phyloP scores from a whole-genome alignment of 2,329 filamentous ascomycete species.

The Phaeosphaeria sp. region DNA sequence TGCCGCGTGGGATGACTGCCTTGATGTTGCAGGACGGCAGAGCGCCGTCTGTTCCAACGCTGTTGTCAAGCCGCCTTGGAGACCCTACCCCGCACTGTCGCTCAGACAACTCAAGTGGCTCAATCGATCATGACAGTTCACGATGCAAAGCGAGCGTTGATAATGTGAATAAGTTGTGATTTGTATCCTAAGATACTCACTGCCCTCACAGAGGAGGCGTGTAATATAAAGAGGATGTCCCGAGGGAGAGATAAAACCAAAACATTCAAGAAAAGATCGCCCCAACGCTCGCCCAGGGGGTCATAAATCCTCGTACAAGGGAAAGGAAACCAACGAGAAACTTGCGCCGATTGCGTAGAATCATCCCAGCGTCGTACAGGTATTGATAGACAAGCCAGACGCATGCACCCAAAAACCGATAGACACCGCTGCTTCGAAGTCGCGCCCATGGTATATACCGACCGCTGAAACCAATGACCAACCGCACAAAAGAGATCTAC shows the following conservation, averaged over 20 bases:
- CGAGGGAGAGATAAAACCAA: conserved; percentile 30
- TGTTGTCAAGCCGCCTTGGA: not conserved
- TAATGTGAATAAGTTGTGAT: conserved; percentile 40
- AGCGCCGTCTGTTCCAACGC: not conserved
- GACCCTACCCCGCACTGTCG: conserved; percentile 1
- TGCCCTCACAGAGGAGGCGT: conserved; percentile 46
- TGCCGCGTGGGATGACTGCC: not conserved
- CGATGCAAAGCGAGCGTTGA: not conserved
- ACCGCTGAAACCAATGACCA: conserved; percentile 42
- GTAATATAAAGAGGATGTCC: conserved; percentile 38
- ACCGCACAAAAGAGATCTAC: conserved; percentile 52
- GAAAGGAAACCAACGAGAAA: conserved; percentile 32
- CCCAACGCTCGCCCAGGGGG: conserved; percentile 22
- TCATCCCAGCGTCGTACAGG: conserved; percentile 52
- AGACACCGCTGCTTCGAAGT: conserved; percentile 50
- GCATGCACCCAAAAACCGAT: conserved; percentile 44
- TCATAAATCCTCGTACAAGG: conserved; percentile 44
- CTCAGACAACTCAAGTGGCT: not conserved
- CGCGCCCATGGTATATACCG: conserved; percentile 52
- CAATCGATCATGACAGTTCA: not conserved
- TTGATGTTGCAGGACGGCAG: not conserved
- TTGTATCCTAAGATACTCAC: conserved; percentile 43
- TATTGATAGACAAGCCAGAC: conserved; percentile 40
- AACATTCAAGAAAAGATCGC: conserved; percentile 42
- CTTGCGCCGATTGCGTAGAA: conserved; percentile 43